Percentiles rank a stretch among this genome's conserved stretches.
These are phyloP conservation scores for Globisporangium sylvaticum DNA, from an alignment of 352 stramenopile species.

Conservation along the genomic window DNA sequence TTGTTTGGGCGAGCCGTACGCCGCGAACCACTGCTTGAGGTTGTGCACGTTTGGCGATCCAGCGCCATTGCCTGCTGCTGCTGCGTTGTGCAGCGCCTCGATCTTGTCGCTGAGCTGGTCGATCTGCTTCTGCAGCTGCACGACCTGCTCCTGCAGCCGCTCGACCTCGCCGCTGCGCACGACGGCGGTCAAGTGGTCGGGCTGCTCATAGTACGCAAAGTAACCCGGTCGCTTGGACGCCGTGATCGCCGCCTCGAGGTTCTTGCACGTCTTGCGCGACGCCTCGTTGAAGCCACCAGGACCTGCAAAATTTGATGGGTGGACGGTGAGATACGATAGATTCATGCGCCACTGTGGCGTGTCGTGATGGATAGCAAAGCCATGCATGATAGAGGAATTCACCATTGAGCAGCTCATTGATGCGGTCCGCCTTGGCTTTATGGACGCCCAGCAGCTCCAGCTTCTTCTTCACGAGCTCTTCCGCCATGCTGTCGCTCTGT, in stretches of 20 bases:
- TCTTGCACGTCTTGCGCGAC: constrained; percentile 77
- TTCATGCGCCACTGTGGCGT: neutral
- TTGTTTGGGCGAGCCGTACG: constrained; percentile 62
- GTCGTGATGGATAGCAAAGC: neutral
- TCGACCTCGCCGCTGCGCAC: constrained; percentile 56
- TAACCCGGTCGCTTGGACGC: constrained; percentile 71
- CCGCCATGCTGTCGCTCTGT: constrained; percentile 20
- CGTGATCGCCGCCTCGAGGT: constrained; percentile 72
- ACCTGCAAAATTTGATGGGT: constrained; percentile 20
- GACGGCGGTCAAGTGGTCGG: constrained; percentile 48
- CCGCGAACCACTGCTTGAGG: constrained; percentile 71
- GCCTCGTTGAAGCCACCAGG: constrained; percentile 67
- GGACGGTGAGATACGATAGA: neutral
- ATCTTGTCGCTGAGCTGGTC: constrained; percentile 62
- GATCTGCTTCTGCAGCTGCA: constrained; percentile 69
- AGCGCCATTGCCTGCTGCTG: neutral
- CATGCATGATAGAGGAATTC: neutral
- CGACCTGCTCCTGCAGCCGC: constrained; percentile 50
- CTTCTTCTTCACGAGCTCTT: constrained; percentile 76
- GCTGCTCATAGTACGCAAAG: constrained; percentile 68
- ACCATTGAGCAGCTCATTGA: constrained; percentile 63
- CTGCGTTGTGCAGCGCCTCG: constrained; percentile 13
- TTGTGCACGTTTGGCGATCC: constrained; percentile 36
- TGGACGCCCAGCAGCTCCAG: constrained; percentile 68
- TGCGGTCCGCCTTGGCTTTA: constrained; percentile 52